A percentile compares a stretch with the other conserved stretches of the same genome.
These are phyloP conservation scores for Capniomyces stellatus DNA, from an alignment of 371 early-diverging fungal species.

Conservation along the genomic window DNA sequence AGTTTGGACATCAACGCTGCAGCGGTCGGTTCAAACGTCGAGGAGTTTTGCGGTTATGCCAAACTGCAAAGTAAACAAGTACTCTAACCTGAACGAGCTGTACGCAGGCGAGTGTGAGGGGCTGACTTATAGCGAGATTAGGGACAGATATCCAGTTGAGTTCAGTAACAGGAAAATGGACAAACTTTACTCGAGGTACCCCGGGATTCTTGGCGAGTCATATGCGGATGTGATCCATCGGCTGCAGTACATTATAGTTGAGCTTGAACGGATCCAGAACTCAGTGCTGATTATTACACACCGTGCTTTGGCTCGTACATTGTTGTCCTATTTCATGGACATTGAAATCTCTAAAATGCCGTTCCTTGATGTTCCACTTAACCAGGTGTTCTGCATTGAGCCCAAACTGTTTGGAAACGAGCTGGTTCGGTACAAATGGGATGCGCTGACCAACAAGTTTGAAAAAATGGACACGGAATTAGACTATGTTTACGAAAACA, in stretches of 20 bases:
- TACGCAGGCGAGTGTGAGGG: conserved; percentile 96
- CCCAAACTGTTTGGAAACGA: conserved; percentile 24
- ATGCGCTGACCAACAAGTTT: neutral
- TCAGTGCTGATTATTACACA: conserved; percentile 88
- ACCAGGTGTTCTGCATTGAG: conserved; percentile 30
- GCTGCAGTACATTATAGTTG: conserved; percentile 86
- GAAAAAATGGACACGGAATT: neutral
- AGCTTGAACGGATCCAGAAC: conserved; percentile 72
- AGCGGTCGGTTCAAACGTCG: conserved; percentile 76
- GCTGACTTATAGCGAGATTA: conserved; percentile 92
- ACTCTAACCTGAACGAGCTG: conserved; percentile 87
- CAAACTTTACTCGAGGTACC: conserved; percentile 80
- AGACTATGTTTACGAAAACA: no score
- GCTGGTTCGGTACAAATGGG: neutral
- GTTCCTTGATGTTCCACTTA: conserved; percentile 84
- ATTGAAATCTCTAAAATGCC: conserved; percentile 75
- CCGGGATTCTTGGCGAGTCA: conserved; percentile 73
- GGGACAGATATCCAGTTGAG: conserved; percentile 52
- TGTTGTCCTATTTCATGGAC: conserved; percentile 82
- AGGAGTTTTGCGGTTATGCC: conserved; percentile 17
- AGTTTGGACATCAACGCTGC: conserved; percentile 88
- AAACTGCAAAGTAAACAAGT: conserved; percentile 24
- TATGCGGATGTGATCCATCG: conserved; percentile 76
- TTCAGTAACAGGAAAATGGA: conserved; percentile 75
- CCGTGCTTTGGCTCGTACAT: conserved; percentile 76